Base-by-base conservation (phyloP, 2,329 filamentous ascomycete genomes). In the Arthrobotrys entomopaga region DNA sequence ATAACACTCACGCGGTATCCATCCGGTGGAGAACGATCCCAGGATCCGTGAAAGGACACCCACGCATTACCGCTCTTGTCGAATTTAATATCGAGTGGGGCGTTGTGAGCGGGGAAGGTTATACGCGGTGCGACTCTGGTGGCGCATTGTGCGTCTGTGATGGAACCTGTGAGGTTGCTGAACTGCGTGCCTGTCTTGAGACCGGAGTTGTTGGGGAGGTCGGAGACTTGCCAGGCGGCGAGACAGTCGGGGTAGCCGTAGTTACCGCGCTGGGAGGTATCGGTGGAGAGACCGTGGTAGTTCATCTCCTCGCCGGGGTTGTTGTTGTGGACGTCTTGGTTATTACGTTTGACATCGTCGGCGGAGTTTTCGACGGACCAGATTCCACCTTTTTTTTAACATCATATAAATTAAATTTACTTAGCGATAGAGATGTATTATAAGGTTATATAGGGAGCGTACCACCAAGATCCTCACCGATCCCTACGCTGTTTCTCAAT, bases 221-320 rank as follows among this genome's bases (percentile, higher is more conserved):
- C 80, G 13, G 81, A 78, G 0, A 86, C 84, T 69, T 86, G 83
- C 89, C 89, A 92, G 7, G 89, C 83, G 0, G 89, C 83, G 77
- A 88, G 90, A 82, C 90, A 92, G 52, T 84, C 81, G 1, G 90
- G 90, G 79, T 92, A 93, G 20, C 90, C 90, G 78, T 89, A 90
- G 80, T 91, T 91, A 4, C 53, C 61, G 19, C 59, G 67, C 2
- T 60, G 29, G 22, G 52, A 22, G 52, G 84, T 85, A n/a, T 84
- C 83, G 50, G 86, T 85, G 2, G 91, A 82, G 67, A 84, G 85
- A 2, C 90, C 90, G 72, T 90, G 87, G 80, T 87, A 91, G 80
- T 92, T 92, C 80, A 93, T 81, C 81, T 92, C 89, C 79, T 92
- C 90, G 15, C 85, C 90, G 0, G 90, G 90, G 78, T 92, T 92